A percentile compares a stretch with the other conserved stretches of the same genome.
Conservation (phyloP, 1,284 basidiomycete species). For the Anthracocystis setariae region DNA sequence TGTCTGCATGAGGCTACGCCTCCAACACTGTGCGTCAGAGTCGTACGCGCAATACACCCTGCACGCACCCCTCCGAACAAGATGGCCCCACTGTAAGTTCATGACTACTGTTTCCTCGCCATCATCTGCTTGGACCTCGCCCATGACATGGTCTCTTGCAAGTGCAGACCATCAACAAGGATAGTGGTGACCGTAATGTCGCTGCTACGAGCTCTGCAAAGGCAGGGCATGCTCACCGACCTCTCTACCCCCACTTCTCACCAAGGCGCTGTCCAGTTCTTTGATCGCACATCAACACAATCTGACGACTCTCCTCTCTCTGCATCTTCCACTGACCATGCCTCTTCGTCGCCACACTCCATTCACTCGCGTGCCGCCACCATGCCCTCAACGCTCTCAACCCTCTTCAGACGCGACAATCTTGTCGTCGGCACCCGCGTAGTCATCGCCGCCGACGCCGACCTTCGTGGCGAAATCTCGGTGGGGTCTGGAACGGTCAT, state of each 20-base stretch:
- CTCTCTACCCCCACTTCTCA: slow-evolving; percentile 15
- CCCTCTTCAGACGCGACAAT: slow-evolving; percentile 46
- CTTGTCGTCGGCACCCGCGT: slow-evolving; percentile 52
- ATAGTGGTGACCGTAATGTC: slow-evolving; percentile 11
- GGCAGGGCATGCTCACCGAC: slow-evolving; percentile 28
- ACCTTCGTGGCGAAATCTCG: slow-evolving; percentile 56
- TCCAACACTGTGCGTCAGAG: not conserved
- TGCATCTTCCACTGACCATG: not conserved
- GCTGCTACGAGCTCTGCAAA: slow-evolving; percentile 35
- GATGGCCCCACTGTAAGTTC: slow-evolving; percentile 44
- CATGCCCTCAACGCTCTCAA: slow-evolving; percentile 7
- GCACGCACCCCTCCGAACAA: slow-evolving; percentile 21
- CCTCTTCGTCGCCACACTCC: too few relatives aligned
- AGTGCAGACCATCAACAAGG: not conserved
- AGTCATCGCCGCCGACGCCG: slow-evolving; percentile 53
- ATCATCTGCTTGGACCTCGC: too few relatives aligned
- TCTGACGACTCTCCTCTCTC: slow-evolving; percentile 7
- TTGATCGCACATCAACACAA: slow-evolving; percentile 8
- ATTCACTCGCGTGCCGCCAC: not conserved
- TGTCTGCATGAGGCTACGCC: slow-evolving; percentile 1
- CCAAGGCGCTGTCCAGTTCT: slow-evolving; percentile 6
- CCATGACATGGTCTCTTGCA: not conserved
- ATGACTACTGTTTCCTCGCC: not conserved
- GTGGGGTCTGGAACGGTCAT: slow-evolving; percentile 74
- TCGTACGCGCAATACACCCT: not conserved